A percentile compares a stretch with the other conserved stretches of the same genome.
Conservation (phyloP, 2,329 filamentous ascomycete genomes). For the Lachnellula willkommii region DNA sequence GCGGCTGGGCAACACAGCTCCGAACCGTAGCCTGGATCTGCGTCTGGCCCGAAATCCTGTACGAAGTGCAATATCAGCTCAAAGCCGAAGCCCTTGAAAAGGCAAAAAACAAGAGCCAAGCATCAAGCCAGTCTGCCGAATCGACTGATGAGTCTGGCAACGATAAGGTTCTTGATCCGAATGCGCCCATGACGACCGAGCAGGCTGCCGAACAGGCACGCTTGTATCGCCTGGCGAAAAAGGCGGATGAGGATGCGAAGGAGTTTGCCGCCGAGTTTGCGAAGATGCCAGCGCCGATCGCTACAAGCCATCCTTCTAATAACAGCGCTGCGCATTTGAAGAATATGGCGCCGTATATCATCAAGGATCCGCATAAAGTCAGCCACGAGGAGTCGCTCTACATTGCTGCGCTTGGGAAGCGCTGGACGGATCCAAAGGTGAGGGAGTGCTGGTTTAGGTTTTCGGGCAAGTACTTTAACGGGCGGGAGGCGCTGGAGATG, state of each 20-base stretch:
- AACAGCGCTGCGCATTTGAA: constrained; percentile 55
- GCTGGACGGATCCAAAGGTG: constrained; percentile 46
- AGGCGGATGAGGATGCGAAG: constrained; percentile 39
- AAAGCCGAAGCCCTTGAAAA: constrained; percentile 48
- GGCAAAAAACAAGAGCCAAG: constrained; percentile 28
- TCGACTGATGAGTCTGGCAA: constrained; percentile 20
- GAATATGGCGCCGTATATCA: constrained; percentile 57
- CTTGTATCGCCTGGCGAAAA: constrained; percentile 51
- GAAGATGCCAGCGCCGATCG: constrained; percentile 36
- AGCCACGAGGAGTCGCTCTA: constrained; percentile 73
- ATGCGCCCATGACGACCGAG: constrained; percentile 42
- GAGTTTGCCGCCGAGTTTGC: constrained; percentile 23
- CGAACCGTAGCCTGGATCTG: constrained; percentile 88
- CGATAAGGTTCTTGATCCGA: constrained; percentile 23
- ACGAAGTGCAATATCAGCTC: constrained; percentile 68
- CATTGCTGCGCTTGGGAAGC: constrained; percentile 52
- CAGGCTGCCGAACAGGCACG: constrained; percentile 57
- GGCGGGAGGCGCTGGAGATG: constrained; percentile 75
- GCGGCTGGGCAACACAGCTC: constrained; percentile 89
- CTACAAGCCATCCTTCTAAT: constrained; percentile 50
- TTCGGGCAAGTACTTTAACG: constrained; percentile 77
- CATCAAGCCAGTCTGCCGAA: constrained; percentile 10
- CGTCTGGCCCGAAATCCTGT: constrained; percentile 75
- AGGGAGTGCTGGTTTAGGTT: constrained; percentile 67
- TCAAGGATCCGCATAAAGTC: constrained; percentile 73